phyloP scores from a whole-genome alignment of 176 grass and related monocot species.

The Chrysopogon serrulatus region DNA sequence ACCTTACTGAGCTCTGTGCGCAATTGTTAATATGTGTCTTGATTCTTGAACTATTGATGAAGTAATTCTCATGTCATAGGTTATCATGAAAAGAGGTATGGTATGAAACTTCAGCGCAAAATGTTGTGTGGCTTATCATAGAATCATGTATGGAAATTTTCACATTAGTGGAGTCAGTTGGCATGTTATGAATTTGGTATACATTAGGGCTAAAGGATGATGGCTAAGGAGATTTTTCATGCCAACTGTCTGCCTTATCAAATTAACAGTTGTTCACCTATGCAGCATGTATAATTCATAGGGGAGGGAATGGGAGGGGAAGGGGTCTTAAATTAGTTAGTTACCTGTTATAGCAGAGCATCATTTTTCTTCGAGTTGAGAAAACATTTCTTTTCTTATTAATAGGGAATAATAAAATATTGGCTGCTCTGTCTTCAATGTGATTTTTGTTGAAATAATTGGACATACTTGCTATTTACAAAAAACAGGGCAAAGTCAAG shows the following conservation, averaged over 20 bases:
- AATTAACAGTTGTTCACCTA: background rate
- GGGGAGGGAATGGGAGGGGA: background rate
- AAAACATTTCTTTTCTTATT: background rate
- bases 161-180: background rate
- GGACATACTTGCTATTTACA: background rate
- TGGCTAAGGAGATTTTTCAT: background rate
- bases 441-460: background rate
- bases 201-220: background rate
- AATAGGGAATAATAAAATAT: background rate
- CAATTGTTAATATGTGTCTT: background rate
- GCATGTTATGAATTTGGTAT: background rate
- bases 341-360: background rate
- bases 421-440: background rate
- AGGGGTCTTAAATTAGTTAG: background rate
- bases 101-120: background rate
- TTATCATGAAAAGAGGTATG: background rate
- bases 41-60: background rate
- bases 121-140: background rate
- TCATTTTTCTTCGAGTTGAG: background rate
- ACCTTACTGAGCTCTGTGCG: background rate
- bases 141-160: background rate
- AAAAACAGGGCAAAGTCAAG: constrained; percentile 67
- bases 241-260: background rate
- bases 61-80: background rate
- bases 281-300: background rate